Base-by-base conservation (phyloP, 768 basidiomycete genomes). In the Termitomyces sp. region DNA sequence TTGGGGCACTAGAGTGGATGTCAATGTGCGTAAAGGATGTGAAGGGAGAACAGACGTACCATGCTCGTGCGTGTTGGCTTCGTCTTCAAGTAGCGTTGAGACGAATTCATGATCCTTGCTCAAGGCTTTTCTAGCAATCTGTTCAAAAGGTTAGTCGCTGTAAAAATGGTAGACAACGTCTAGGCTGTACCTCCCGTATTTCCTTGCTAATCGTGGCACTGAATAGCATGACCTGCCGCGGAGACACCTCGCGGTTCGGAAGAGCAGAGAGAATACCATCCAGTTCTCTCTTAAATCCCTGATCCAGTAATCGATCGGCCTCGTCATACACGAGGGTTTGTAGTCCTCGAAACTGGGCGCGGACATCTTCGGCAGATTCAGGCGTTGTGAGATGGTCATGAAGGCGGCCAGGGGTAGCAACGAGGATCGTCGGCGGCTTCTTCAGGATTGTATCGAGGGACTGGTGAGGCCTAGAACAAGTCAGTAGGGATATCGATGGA, bases 371-470 rank as follows among this genome's bases (percentile, higher is more conserved):
- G 11, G 59, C 60, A 7, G 5, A 12, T n/a, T 58, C 59, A 55
- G 74, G 71, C n/a, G 67, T 65, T 42, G 79, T 79, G 45, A 91
- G 72, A 68, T 89, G 86, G 71, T 91, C 90, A 62, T 85, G 76
- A 58, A 92, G 76, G n/a, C 90, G 81, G 54, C 90, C 90, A 4
- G 90, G 90, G 3, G 90, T 91, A 11, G 88, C 88, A 39, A 91
- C 82, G 42, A 92, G 78, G 46, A 92, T 79, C 64, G 89, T 77
- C 33, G 75, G 75, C 28, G 73, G 75, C 5, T 60, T 60, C 2
- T 64, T 62, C 12, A 65, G 68, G 7, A 78, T 60, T 32, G 61
- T 71, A 22, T 66, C 70, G 6, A 60, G 55, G 7, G 55, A 58
- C 16, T 35, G 38, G 1, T 39, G 42, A 38, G 33, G 46, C 3